Conservation (phyloP, 2,329 filamentous ascomycete genomes). For the Fusarium abutilonis region DNA sequence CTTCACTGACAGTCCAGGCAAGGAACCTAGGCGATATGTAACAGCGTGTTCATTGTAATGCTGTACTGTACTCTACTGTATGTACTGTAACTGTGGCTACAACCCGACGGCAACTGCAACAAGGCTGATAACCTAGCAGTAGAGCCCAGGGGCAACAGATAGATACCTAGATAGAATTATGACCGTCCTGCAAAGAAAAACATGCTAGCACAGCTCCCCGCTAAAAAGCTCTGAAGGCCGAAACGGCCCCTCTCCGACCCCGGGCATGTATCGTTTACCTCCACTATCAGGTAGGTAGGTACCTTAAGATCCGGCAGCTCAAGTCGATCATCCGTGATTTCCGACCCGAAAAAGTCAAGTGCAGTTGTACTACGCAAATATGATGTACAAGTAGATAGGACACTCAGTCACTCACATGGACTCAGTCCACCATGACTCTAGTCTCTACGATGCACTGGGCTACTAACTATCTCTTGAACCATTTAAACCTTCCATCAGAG, state of each 20-base stretch:
- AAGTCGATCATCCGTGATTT: constrained; percentile 38
- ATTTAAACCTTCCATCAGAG: too few relatives aligned
- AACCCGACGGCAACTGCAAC: too few relatives aligned
- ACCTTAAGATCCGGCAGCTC: constrained; percentile 26
- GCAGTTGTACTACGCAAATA: background rate
- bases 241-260: constrained; percentile 17
- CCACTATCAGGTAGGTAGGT: constrained; percentile 18
- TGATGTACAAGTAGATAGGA: background rate
- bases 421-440: too few relatives aligned
- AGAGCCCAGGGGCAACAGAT: background rate
- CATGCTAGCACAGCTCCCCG: constrained; percentile 3
- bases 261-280: constrained; percentile 19
- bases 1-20: constrained; percentile 4
- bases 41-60: too few relatives aligned
- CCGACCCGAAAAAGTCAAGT: constrained; percentile 15
- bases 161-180: background rate
- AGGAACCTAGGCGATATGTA: too few relatives aligned
- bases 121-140: background rate
- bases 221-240: constrained; percentile 10
- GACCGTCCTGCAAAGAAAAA: background rate
- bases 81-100: too few relatives aligned
- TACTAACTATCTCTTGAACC: background rate
- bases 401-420: background rate
- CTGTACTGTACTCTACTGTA: background rate
- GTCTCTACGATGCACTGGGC: too few relatives aligned